These are phyloP conservation scores for Candida vartiovaarae DNA, from an alignment of 805 yeast species.

Conservation along the genomic window DNA sequence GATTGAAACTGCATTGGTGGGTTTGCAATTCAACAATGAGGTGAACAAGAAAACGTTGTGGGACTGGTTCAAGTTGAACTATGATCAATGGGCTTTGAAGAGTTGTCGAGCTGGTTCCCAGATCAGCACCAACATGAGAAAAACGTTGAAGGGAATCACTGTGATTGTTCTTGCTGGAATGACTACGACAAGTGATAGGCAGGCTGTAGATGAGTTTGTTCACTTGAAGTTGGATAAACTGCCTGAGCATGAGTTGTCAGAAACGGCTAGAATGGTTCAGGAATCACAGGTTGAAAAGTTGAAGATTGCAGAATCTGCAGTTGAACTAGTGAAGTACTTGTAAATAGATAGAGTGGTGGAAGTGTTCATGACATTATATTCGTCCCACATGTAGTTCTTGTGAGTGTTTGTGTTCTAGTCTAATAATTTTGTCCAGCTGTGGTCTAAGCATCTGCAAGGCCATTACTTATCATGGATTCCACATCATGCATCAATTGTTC, in stretches of 20 bases:
- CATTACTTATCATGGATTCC: constrained; percentile 9
- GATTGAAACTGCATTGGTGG: constrained; percentile 53
- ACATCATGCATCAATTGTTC: constrained; percentile 19
- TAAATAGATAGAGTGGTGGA: not conserved
- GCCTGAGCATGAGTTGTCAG: constrained; percentile 33
- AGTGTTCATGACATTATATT: no score
- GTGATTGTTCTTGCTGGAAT: constrained; percentile 28
- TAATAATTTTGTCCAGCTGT: no score
- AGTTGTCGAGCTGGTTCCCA: constrained; percentile 39
- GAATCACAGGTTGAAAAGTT: constrained; percentile 10
- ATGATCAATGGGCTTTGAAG: constrained; percentile 43
- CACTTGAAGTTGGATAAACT: constrained; percentile 25
- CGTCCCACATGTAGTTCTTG: no score
- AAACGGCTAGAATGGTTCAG: constrained; percentile 10
- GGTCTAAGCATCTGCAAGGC: no score
- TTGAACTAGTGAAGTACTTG: constrained; percentile 2
- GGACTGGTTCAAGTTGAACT: constrained; percentile 52
- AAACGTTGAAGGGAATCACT: constrained; percentile 35
- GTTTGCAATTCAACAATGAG: constrained; percentile 36
- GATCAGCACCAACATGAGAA: constrained; percentile 38
- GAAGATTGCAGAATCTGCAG: constrained; percentile 10
- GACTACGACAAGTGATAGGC: constrained; percentile 24
- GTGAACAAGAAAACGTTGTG: constrained; percentile 33
- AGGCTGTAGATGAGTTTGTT: constrained; percentile 26
- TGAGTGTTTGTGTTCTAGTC: no score